Base-by-base conservation (phyloP, 2,329 filamentous ascomycete genomes). In the Emergomyces pasteurianus region DNA sequence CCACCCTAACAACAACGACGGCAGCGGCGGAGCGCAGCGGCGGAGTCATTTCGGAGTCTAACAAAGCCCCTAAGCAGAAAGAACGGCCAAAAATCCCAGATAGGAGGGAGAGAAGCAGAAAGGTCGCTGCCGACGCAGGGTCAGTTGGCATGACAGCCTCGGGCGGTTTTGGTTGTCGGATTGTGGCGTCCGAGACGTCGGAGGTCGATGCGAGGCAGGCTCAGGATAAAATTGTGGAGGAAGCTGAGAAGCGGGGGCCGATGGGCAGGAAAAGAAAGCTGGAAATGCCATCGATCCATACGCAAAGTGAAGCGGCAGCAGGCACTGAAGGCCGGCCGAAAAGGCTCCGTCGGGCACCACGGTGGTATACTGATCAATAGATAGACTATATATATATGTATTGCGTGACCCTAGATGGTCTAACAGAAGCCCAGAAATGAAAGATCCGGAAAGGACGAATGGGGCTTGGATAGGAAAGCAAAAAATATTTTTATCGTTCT, bases 401-500 rank as follows among this genome's bases (percentile, higher is more conserved):
- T 3, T 18, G 47, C 26, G 23, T 4, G 21, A 9, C 10, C 9
- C 46, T 49, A 16, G 46, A 50, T 50, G 47, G 26, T 8, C 49
- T 6, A 31, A n/a, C 3, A 16, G 26, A 28, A 52, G 21, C 9
- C 23, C 1, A 34, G 31, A 59, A 47, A 21, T 23, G 21, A 49
- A 16, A 9, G 6, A 26, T 49, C 12, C 40, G 23, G 8, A 47
- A 49, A 26, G 26, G 46, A 26, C 21, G 21, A 49, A 47, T 47
- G 21, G 23, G 34, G 36, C 2, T n/a, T 38, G 21, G 18, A 49
- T 23, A 50, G 21, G 18, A 16, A 36, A 59, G 16, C 26, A 38
- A 16, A 12, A 26, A 16, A 58, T 38, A 62, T 62, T 62, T 61
- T 63, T 65, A 55, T 31, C 26, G 18, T 50, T 57, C 65, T 64